Conservation (phyloP, 805 yeast species). For the Wickerhamomyces strasburgensis region DNA sequence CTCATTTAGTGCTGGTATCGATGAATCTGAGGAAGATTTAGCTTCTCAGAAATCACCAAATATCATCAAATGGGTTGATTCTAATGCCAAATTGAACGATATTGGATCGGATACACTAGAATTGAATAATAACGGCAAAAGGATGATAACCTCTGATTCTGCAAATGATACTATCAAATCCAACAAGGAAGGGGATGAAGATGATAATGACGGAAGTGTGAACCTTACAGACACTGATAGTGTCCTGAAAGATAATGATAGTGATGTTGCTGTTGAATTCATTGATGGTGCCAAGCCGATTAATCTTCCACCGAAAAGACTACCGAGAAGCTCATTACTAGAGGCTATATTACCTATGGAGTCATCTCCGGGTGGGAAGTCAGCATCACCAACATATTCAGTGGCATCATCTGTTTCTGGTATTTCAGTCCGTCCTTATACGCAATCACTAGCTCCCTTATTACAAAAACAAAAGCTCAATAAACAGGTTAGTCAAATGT, state of each 20-base stretch:
- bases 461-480: slow-evolving; percentile 9
- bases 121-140: too few species aligned
- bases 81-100: background rate
- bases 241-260: too few species aligned
- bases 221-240: too few species aligned
- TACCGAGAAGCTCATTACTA: slow-evolving; percentile 22
- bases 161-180: slow-evolving; percentile 15
- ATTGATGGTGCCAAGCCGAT: slow-evolving; percentile 19
- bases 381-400: slow-evolving; percentile 22
- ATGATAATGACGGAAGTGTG: background rate
- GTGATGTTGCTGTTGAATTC: slow-evolving; percentile 22
- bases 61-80: slow-evolving; percentile 19
- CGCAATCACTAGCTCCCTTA: slow-evolving; percentile 13
- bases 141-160: slow-evolving; percentile 1
- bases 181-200: background rate
- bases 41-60: slow-evolving; percentile 10
- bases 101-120: slow-evolving; percentile 1
- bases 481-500: slow-evolving; percentile 14
- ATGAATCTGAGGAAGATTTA: slow-evolving; percentile 17
- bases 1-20: slow-evolving; percentile 16
- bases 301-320: slow-evolving; percentile 8
- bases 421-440: slow-evolving; percentile 10
- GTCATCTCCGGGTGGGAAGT: slow-evolving; percentile 16
- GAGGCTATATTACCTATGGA: slow-evolving; percentile 23
- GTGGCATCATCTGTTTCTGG: slow-evolving; percentile 16